These are phyloP conservation scores for Dentipellis fragilis DNA, from an alignment of 768 basidiomycete species.

Conservation along the genomic window DNA sequence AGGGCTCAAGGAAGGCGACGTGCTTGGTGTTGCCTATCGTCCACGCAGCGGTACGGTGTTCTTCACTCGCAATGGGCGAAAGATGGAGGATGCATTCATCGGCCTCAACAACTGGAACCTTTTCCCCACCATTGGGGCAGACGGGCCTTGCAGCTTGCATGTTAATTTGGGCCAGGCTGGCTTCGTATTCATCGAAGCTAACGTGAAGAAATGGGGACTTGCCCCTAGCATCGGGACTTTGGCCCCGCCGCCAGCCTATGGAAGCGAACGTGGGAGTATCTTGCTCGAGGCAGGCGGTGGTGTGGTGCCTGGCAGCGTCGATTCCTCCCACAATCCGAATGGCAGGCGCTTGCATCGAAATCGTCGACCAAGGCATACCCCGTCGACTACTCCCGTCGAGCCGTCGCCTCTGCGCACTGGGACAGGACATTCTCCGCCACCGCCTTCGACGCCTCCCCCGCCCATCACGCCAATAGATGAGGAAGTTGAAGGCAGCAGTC, in stretches of 20 bases:
- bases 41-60: slow-evolving; percentile 98
- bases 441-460: slow-evolving; percentile 43
- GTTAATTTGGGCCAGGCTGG: slow-evolving; percentile 97
- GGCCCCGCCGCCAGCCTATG: slow-evolving; percentile 96
- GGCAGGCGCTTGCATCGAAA: slow-evolving; percentile 54
- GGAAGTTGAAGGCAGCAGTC: slow-evolving; percentile 30
- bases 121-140: slow-evolving; percentile 94
- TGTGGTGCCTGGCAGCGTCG: slow-evolving; percentile 24
- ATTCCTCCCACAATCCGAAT: slow-evolving; percentile 32
- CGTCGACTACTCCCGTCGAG: slow-evolving; percentile 33
- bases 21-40: slow-evolving; percentile 90
- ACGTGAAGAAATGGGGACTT: slow-evolving; percentile 99
- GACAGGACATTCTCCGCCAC: slow-evolving; percentile 29
- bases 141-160: slow-evolving; percentile 93
- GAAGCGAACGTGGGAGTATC: slow-evolving; percentile 93
- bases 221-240: slow-evolving; percentile 96
- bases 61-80: slow-evolving; percentile 95
- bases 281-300: slow-evolving; percentile 79
- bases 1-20: slow-evolving; percentile 84
- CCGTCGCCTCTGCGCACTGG: slow-evolving; percentile 62
- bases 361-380: slow-evolving; percentile 38
- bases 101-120: slow-evolving; percentile 87
- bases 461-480: slow-evolving; percentile 78
- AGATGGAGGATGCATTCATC: slow-evolving; percentile 91
- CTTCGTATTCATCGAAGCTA: slow-evolving; percentile 98